phyloP scores from a whole-genome alignment of 306 rosid genomes.

The Glycine tomentella region DNA sequence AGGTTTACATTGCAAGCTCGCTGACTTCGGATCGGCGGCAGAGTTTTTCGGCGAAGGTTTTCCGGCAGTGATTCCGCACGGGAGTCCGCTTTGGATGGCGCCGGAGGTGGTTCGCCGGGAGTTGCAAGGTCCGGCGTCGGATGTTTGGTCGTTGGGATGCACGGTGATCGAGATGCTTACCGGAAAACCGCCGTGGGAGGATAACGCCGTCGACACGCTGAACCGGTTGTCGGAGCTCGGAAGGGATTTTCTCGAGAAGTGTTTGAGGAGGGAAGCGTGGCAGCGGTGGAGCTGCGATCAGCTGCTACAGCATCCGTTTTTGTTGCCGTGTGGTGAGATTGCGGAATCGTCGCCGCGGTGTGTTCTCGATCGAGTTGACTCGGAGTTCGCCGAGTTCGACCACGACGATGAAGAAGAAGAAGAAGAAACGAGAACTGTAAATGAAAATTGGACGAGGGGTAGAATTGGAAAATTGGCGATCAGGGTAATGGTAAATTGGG shows the following conservation, averaged over 20 bases:
- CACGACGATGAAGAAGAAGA: slow-evolving; percentile 26
- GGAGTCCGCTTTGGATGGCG: slow-evolving; percentile 89
- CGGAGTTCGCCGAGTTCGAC: slow-evolving; percentile 24
- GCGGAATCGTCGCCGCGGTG: slow-evolving; percentile 69
- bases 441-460: slow-evolving; percentile 24
- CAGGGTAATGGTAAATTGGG: slow-evolving; percentile 58
- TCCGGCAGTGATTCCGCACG: slow-evolving; percentile 51
- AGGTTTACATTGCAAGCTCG: slow-evolving; percentile 60
- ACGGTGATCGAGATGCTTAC: slow-evolving; percentile 77
- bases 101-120: slow-evolving; percentile 80
- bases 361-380: slow-evolving; percentile 65
- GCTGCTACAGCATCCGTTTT: slow-evolving; percentile 74
- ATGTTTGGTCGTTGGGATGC: slow-evolving; percentile 82
- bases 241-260: slow-evolving; percentile 65
- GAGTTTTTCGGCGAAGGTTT: neutral
- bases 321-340: slow-evolving; percentile 28
- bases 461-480: slow-evolving; percentile 57
- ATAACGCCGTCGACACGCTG: slow-evolving; percentile 55
- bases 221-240: slow-evolving; percentile 64
- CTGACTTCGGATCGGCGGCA: slow-evolving; percentile 73
- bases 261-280: slow-evolving; percentile 56
- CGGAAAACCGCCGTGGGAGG: slow-evolving; percentile 76
- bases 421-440: slow-evolving; percentile 1
- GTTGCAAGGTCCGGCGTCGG: slow-evolving; percentile 73
- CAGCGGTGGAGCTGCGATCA: slow-evolving; percentile 73